phyloP scores from a whole-genome alignment of 2,329 filamentous ascomycete genomes.

The Fusarium musae region DNA sequence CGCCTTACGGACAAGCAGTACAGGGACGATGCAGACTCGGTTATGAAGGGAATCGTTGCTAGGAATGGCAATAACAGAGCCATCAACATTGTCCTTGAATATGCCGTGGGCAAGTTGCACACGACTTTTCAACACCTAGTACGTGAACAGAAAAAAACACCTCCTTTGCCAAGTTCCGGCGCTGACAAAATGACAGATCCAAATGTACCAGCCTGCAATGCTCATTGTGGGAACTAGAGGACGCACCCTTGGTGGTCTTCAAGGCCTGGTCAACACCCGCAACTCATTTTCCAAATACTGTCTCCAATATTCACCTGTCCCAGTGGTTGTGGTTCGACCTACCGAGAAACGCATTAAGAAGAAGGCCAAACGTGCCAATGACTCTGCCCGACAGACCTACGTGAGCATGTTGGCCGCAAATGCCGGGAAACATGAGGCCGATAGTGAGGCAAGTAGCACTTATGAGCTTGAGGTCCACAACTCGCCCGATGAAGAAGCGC shows the following conservation, averaged over 20 bases:
- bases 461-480: constrained; percentile 67
- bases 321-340: constrained; percentile 90
- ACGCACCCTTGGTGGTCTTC: constrained; percentile 84
- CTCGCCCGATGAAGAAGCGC: constrained; percentile 71
- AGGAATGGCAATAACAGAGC: constrained; percentile 85
- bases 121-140: constrained; percentile 92
- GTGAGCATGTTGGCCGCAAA: constrained; percentile 77
- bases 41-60: constrained; percentile 80
- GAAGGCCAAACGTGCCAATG: constrained; percentile 83
- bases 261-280: constrained; percentile 79
- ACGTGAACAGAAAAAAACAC: constrained; percentile 44
- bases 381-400: constrained; percentile 81
- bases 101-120: constrained; percentile 89
- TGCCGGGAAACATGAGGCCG: constrained; percentile 66
- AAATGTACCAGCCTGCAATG: constrained; percentile 90
- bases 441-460: constrained; percentile 62
- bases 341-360: constrained; percentile 90
- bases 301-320: constrained; percentile 90
- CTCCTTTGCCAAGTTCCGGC: neutral
- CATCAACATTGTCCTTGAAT: constrained; percentile 86
- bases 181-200: constrained; percentile 68
- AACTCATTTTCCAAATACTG: constrained; percentile 96
- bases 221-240: constrained; percentile 91
- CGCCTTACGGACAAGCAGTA: constrained; percentile 78
- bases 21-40: constrained; percentile 76